These are phyloP conservation scores for Colletotrichum paranaense DNA, from an alignment of 2,329 filamentous ascomycete species.

Conservation along the genomic window DNA sequence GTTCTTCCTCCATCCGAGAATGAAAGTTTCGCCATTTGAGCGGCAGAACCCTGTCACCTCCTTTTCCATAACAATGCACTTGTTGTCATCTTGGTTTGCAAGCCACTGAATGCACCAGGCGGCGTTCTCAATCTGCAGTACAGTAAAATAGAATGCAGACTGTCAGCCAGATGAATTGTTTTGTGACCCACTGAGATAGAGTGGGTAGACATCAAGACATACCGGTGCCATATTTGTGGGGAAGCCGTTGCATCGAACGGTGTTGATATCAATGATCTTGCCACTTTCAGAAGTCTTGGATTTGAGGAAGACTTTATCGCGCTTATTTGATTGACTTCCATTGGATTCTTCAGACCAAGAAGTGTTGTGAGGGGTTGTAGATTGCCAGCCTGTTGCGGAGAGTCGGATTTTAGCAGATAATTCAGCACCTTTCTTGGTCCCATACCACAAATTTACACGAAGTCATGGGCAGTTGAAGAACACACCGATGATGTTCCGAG, in stretches of 20 bases:
- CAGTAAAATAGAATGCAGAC: neutral
- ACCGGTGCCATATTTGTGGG: neutral
- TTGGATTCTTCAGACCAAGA: neutral
- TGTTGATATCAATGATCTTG: neutral
- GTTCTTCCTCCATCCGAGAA: conserved; percentile 16
- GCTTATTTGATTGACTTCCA: neutral
- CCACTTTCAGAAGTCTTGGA: neutral
- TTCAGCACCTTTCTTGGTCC: neutral
- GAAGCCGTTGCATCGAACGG: neutral
- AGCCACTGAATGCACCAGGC: neutral
- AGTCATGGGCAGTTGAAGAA: neutral
- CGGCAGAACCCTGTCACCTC: neutral
- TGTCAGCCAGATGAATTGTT: neutral
- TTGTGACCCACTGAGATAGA: neutral
- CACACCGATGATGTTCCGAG: neutral
- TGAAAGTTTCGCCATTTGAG: neutral
- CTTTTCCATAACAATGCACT: neutral
- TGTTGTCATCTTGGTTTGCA: neutral
- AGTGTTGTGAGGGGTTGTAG: neutral
- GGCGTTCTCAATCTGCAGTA: neutral
- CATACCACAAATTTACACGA: neutral
- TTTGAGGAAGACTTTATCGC: neutral
- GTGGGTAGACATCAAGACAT: neutral
- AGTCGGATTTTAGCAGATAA: neutral
- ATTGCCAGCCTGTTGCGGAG: neutral